These are phyloP conservation scores for Amaranthus tricolor DNA, from an alignment of 179 eudicot genomes.

Conservation along the genomic window DNA sequence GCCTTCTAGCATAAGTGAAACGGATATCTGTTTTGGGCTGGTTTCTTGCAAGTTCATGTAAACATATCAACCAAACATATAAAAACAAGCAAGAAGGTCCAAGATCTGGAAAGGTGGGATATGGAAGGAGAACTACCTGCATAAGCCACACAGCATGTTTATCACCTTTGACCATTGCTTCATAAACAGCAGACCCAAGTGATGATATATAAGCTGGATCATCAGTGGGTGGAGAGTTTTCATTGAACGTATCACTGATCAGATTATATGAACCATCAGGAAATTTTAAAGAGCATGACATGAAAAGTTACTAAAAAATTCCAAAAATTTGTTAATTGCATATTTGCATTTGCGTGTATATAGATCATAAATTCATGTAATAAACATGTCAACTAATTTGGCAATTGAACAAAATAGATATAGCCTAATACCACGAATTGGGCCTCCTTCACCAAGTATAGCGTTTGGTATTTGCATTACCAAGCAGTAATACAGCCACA, in stretches of 20 bases:
- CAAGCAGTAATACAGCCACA: neutral
- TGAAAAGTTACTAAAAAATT: constrained; percentile 1
- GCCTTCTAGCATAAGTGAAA: too few relatives aligned
- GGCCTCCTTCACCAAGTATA: neutral
- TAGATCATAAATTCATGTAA: neutral
- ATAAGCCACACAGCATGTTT: constrained; percentile 95
- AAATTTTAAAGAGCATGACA: constrained; percentile 3
- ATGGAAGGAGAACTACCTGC: constrained; percentile 60
- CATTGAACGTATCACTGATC: constrained; percentile 94
- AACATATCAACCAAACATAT: neutral
- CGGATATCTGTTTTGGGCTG: too few relatives aligned
- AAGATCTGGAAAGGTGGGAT: neutral
- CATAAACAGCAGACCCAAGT: constrained; percentile 92
- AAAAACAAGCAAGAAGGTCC: neutral
- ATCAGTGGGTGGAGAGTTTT: constrained; percentile 87
- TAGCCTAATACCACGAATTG: neutral
- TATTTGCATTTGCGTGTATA: neutral
- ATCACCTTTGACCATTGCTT: constrained; percentile 89
- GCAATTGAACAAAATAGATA: neutral
- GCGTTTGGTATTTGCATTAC: neutral
- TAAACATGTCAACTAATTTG: neutral
- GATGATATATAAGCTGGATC: constrained; percentile 85
- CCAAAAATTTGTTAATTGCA: neutral
- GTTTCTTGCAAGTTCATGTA: too few relatives aligned
- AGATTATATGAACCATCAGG: constrained; percentile 9